phyloP scores from a whole-genome alignment of 2,329 filamentous ascomycete genomes.

The Colletotrichum chlorophyti region DNA sequence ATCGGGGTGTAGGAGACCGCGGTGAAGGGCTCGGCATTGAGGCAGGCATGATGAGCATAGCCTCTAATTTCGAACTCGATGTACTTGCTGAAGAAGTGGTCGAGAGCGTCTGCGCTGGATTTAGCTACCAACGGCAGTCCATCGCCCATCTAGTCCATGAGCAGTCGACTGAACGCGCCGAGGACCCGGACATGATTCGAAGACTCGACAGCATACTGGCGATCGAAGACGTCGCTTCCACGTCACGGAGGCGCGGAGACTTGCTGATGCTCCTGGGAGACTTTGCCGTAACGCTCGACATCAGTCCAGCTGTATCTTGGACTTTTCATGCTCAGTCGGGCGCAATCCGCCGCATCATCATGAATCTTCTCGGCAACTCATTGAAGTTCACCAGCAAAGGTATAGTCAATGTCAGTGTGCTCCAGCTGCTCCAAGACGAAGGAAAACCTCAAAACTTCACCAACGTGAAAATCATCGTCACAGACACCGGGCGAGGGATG shows the following conservation, averaged over 20 bases:
- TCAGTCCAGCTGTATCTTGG: constrained; percentile 52
- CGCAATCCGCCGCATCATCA: constrained; percentile 43
- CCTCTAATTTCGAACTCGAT: constrained; percentile 43
- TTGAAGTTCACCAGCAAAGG: constrained; percentile 55
- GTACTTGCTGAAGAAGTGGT: constrained; percentile 52
- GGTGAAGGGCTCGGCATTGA: constrained; percentile 46
- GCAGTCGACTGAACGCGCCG: not conserved
- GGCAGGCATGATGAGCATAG: constrained; percentile 32
- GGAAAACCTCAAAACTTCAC: too few relatives aligned
- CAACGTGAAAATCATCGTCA: constrained; percentile 56
- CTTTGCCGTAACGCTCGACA: constrained; percentile 53
- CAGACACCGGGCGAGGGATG: constrained; percentile 72
- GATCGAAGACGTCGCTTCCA: not conserved
- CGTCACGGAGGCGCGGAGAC: too few relatives aligned
- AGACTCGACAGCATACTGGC: not conserved
- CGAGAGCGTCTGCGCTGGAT: constrained; percentile 54
- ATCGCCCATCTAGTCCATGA: not conserved
- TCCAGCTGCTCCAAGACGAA: too few relatives aligned
- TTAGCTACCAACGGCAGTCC: constrained; percentile 41
- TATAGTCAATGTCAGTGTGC: too few relatives aligned
- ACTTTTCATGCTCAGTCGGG: constrained; percentile 57
- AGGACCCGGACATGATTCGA: not conserved
- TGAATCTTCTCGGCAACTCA: constrained; percentile 43
- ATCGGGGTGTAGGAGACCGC: too few relatives aligned
- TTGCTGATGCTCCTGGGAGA: too few relatives aligned